phyloP scores from a whole-genome alignment of 2,329 filamentous ascomycete genomes.

The Xylaria sp. region DNA sequence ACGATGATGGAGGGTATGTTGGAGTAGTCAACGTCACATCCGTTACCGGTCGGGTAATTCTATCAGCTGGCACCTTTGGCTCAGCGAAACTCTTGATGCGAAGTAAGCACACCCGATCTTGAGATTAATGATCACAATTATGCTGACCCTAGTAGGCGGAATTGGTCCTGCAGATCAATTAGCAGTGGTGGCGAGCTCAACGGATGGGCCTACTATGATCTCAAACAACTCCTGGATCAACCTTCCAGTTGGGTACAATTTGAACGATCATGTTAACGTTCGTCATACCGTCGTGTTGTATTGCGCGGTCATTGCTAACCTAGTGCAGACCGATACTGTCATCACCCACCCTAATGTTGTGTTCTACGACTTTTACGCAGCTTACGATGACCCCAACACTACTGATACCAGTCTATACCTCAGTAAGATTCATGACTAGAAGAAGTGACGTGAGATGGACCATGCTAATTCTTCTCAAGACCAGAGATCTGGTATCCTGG shows the following conservation, averaged over 20 bases:
- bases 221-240: constrained; percentile 64
- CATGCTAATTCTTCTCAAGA: constrained; percentile 40
- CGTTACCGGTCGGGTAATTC: constrained; percentile 71
- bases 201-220: constrained; percentile 64
- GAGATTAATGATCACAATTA: background rate
- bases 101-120: constrained; percentile 54
- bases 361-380: constrained; percentile 74
- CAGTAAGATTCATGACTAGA: constrained; percentile 44
- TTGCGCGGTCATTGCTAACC: constrained; percentile 7
- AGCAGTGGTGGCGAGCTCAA: constrained; percentile 60
- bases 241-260: constrained; percentile 68
- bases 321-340: constrained; percentile 58
- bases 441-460: background rate
- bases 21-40: constrained; percentile 70
- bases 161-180: constrained; percentile 74
- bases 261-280: constrained; percentile 66
- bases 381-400: constrained; percentile 62
- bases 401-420: constrained; percentile 59
- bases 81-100: constrained; percentile 75
- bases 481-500: constrained; percentile 67
- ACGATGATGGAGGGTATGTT: constrained; percentile 62
- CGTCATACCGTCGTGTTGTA: constrained; percentile 1
- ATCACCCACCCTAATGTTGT: constrained; percentile 57
- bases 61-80: constrained; percentile 76
- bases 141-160: constrained; percentile 51